Conservation (phyloP, 2,329 filamentous ascomycete genomes). For the Neoarthrinium moseri region DNA sequence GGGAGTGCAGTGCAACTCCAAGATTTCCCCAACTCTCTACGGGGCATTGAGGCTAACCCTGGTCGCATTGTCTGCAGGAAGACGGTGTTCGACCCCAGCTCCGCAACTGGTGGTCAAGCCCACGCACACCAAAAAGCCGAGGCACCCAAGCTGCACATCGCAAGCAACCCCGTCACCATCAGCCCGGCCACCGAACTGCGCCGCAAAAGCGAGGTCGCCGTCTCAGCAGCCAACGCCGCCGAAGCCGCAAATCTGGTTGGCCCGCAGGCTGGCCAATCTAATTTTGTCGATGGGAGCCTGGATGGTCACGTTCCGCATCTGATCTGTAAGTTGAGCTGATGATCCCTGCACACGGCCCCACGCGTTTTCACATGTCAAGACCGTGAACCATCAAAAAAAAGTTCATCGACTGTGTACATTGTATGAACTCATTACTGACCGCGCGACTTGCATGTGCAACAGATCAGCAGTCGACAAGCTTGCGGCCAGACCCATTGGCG, state of each 20-base stretch:
- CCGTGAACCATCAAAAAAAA: constrained; percentile 12
- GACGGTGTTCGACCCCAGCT: constrained; percentile 26
- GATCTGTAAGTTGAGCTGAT: constrained; percentile 40
- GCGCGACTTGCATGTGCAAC: constrained; percentile 26
- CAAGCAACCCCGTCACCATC: constrained; percentile 32
- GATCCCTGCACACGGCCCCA: constrained; percentile 6
- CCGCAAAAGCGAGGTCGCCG: constrained; percentile 21
- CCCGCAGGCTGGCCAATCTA: constrained; percentile 7
- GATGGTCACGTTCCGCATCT: constrained; percentile 47
- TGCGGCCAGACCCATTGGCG: constrained; percentile 29
- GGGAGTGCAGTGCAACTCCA: background rate
- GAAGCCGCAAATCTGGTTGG: constrained; percentile 20
- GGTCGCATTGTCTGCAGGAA: constrained; percentile 24
- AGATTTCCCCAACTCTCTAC: constrained; percentile 1
- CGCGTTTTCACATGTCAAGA: constrained; percentile 25
- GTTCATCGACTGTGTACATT: constrained; percentile 5
- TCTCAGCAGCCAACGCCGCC: constrained; percentile 19
- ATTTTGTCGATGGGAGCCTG: constrained; percentile 20
- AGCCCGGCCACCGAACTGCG: constrained; percentile 25
- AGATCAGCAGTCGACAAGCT: constrained; percentile 24
- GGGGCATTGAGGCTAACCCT: constrained; percentile 17
- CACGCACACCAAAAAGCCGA: constrained; percentile 37
- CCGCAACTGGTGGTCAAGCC: constrained; percentile 17
- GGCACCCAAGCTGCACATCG: constrained; percentile 35
- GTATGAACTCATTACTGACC: constrained; percentile 12